A percentile compares a stretch with the other conserved stretches of the same genome.
Evolutionary conservation across 2,329 filamentous ascomycete genomes (phyloP).

Genomic region (Pseudocercospora cruenta): DNA sequence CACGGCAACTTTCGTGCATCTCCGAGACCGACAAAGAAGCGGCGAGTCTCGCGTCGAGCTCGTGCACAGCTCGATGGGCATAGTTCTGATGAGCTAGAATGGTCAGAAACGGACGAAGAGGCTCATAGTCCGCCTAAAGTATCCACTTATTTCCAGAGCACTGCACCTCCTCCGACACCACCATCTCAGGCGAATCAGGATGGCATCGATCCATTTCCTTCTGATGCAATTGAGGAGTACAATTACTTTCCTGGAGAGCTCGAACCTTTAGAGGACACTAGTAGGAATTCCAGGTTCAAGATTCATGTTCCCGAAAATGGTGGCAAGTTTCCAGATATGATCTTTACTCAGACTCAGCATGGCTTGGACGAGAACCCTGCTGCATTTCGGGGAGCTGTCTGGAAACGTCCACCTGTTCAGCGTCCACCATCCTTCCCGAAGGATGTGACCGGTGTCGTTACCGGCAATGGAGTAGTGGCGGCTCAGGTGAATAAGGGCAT

Average conservation of each 20-base stretch:
- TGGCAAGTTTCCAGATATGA: constrained; percentile 46
- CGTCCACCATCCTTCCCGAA: constrained; percentile 24
- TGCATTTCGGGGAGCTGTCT: constrained; percentile 52
- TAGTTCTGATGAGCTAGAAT: constrained; percentile 26
- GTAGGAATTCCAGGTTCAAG: constrained; percentile 45
- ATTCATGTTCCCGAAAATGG: constrained; percentile 48
- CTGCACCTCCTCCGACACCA: constrained; percentile 4
- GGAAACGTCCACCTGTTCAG: constrained; percentile 45
- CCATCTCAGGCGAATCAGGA: constrained; percentile 13
- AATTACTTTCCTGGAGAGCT: constrained; percentile 36
- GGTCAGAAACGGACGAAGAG: constrained; percentile 28
- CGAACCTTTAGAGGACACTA: constrained; percentile 19
- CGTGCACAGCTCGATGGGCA: constrained; percentile 31
- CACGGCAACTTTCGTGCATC: constrained; percentile 37
- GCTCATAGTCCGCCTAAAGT: constrained; percentile 24
- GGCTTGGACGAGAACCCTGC: constrained; percentile 46
- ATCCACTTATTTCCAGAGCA: constrained; percentile 12
- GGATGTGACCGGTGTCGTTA: constrained; percentile 11
- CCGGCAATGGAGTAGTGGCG: constrained; percentile 12
- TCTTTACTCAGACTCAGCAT: constrained; percentile 49
- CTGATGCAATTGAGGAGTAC: constrained; percentile 26
- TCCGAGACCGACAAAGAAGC: constrained; percentile 38
- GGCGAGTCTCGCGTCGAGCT: constrained; percentile 26
- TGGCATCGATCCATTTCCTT: constrained; percentile 12
- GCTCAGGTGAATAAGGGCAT: constrained; percentile 18